phyloP scores from a whole-genome alignment of 2,329 filamentous ascomycete species.

The Nectriaceae sp. region DNA sequence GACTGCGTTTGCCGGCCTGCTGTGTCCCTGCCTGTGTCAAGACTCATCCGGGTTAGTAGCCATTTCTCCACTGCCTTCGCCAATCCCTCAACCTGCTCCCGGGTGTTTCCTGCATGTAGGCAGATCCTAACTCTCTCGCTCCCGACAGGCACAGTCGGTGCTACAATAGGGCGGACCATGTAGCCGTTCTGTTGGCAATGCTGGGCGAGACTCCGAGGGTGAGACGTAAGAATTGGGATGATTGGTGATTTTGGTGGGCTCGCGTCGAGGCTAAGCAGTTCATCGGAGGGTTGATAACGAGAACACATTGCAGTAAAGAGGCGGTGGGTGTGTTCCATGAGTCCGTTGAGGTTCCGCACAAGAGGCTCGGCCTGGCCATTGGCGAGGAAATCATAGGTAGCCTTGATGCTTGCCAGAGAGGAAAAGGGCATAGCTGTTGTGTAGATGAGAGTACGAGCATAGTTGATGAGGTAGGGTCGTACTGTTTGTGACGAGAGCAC shows the following conservation, averaged over 20 bases:
- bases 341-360: conserved; percentile 32
- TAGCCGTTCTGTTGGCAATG: conserved; percentile 61
- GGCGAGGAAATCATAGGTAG: conserved; percentile 58
- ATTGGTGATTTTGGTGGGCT: conserved; percentile 59
- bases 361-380: conserved; percentile 47
- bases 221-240: conserved; percentile 60
- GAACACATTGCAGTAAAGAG: conserved; percentile 44
- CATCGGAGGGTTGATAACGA: conserved; percentile 10
- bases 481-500: conserved; percentile 63
- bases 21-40: background rate
- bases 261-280: conserved; percentile 38
- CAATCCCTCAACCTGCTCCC: conserved; percentile 56
- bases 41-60: conserved; percentile 25
- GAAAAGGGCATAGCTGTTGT: conserved; percentile 69
- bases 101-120: conserved; percentile 67
- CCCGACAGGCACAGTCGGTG: conserved; percentile 66
- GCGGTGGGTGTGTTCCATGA: conserved; percentile 42
- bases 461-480: conserved; percentile 70
- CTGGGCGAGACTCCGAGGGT: conserved; percentile 59
- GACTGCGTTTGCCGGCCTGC: background rate
- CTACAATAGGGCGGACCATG: conserved; percentile 65
- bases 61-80: conserved; percentile 50
- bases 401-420: conserved; percentile 58
- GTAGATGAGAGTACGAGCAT: conserved; percentile 74
- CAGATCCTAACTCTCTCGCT: conserved; percentile 67